Base-by-base conservation (phyloP, 2,329 filamentous ascomycete genomes). In the Ambrosiella xylebori region DNA sequence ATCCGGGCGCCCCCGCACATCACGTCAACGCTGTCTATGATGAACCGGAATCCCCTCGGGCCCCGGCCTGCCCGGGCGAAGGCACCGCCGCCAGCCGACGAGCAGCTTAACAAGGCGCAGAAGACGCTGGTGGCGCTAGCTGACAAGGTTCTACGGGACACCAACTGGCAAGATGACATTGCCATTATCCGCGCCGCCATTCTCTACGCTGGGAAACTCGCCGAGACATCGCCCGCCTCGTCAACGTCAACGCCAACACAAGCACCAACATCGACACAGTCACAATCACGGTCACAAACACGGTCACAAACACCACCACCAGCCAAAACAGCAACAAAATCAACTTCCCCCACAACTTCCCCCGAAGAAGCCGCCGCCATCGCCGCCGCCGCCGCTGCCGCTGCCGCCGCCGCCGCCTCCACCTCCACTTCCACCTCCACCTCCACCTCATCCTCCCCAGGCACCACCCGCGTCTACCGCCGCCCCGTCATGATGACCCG, bases 21-120 rank as follows among this genome's bases (percentile, higher is more conserved):
- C n/a, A 27, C 40, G 6, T 41, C 44, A 4, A 12, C 56, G 13
- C n/a, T 37, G 7, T 17, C 40, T 12, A 35, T 57, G n/a, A 57
- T 54, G n/a, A 52, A 39, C 36, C 38, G 49, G 15, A 55, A 38
- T 12, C 51, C 57, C 15, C 35, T 37, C 8, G 44, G 51, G 7
- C 57, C 57, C 6, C 51, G 44, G 39, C 19, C 36, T 12, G 9
- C 52, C 17, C 39, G 38, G 11, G n/a, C 17, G 6, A 54, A 49
- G 15, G 15, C 45, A n/a, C 47, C 58, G 27, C 58, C 58, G 13
- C 58, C 58, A 1, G 58, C 58, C 13, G 58, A 59, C 13, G 54
- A 59, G 37, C 58, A 59, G 15, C 54, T 59, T 7, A 59, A 50
- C 54, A 59, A 59, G 41, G 58, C 53, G 3, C 58, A 59, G 40